These are phyloP conservation scores for Berkeleyomyces rouxiae DNA, from an alignment of 2,329 filamentous ascomycete species.

Conservation along the genomic window DNA sequence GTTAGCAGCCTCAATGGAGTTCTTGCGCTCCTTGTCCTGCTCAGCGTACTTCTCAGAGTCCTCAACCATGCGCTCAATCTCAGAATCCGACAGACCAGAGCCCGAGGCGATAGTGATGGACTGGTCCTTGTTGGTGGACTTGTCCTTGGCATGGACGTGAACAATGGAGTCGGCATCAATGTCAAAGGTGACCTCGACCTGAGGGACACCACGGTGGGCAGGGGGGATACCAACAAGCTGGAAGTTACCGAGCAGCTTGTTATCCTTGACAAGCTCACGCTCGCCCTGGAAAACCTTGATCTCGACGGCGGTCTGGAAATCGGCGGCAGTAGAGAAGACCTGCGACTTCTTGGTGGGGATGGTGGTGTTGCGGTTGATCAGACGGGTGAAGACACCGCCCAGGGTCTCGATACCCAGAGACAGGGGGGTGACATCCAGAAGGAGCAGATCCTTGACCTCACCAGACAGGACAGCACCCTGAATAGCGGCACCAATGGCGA, in stretches of 20 bases:
- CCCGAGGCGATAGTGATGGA: conserved; percentile 97
- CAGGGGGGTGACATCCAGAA: conserved; percentile 88
- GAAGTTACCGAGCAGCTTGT: conserved; percentile 99
- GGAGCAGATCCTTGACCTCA: conserved; percentile 88
- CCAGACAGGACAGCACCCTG: conserved; percentile 93
- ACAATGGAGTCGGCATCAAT: conserved; percentile 97
- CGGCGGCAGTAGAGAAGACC: conserved; percentile 90
- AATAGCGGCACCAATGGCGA: conserved; percentile 91
- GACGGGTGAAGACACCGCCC: conserved; percentile 89
- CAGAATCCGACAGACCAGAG: conserved; percentile 82
- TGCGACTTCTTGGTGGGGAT: conserved; percentile 99
- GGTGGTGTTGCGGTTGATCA: conserved; percentile 98
- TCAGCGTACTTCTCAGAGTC: conserved; percentile 96
- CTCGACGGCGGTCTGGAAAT: conserved; percentile 97
- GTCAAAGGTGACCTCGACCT: conserved; percentile 96
- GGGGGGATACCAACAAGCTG: conserved; percentile 95
- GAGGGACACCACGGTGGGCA: conserved; percentile 87
- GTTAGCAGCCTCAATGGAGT: conserved; percentile 90
- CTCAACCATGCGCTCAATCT: conserved; percentile 95
- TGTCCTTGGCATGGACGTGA: conserved; percentile 96
- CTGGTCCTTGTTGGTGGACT: conserved; percentile 98
- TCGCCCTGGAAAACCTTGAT: conserved; percentile 99
- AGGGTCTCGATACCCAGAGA: conserved; percentile 98
- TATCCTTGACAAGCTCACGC: conserved; percentile 96
- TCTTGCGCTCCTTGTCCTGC: conserved; percentile 91